Conservation (phyloP, 345 rosid genomes). For the Nasturtium officinale region DNA sequence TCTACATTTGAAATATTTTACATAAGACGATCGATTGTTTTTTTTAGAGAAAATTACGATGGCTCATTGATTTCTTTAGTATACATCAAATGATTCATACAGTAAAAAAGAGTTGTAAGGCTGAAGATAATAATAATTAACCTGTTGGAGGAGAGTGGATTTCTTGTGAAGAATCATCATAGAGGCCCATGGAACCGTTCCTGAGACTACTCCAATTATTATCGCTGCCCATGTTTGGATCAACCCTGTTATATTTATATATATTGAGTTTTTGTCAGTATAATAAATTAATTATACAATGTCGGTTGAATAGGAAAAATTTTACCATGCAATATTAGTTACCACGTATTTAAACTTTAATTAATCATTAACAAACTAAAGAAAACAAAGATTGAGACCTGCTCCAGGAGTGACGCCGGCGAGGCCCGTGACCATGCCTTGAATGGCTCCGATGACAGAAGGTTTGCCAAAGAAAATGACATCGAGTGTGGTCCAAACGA, state of each 20-base stretch:
- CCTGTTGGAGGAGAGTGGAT: constrained; percentile 67
- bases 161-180: constrained; percentile 95
- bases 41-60: no score
- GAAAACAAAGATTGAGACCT: constrained; percentile 45
- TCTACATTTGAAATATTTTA: neutral
- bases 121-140: constrained; percentile 11
- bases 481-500: constrained; percentile 86
- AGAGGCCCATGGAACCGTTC: constrained; percentile 89
- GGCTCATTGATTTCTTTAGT: neutral
- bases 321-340: neutral
- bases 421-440: constrained; percentile 93
- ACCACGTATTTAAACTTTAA: neutral
- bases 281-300: neutral
- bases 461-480: constrained; percentile 87
- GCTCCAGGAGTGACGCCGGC: constrained; percentile 94
- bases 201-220: constrained; percentile 70
- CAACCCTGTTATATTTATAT: constrained; percentile 50
- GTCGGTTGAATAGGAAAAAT: no score
- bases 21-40: neutral
- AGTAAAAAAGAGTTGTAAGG: neutral
- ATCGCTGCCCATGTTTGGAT: constrained; percentile 96
- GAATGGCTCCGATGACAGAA: constrained; percentile 90
- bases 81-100: neutral
- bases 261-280: constrained; percentile 10
- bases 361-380: neutral